Conservation (phyloP, 176 grass and related monocot species). For the Rhynchospora breviuscula region DNA sequence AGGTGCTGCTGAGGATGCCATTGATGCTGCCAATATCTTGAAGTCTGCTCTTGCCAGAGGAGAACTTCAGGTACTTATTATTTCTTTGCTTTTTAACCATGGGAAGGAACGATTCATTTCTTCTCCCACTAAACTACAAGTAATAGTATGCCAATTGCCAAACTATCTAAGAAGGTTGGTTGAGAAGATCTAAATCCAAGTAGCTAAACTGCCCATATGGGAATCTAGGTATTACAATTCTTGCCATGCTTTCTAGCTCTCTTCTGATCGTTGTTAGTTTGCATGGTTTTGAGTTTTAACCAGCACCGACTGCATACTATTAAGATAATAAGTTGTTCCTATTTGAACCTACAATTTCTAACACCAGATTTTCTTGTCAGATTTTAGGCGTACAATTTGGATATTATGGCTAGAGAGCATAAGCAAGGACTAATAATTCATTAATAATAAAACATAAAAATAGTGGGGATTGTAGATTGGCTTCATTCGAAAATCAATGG, state of each 20-base stretch:
- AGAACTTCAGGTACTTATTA: conserved; percentile 77
- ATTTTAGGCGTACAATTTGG: not conserved
- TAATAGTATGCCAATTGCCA: not conserved
- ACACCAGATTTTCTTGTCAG: not conserved
- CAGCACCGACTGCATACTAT: too few species aligned
- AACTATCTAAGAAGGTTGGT: too few species aligned
- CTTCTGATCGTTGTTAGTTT: not conserved
- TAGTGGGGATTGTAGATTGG: not conserved
- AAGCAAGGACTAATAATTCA: not conserved
- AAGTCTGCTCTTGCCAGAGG: conserved; percentile 98
- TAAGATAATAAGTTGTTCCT: not conserved
- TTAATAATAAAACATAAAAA: not conserved
- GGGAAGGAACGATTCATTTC: not conserved
- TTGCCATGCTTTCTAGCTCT: not conserved
- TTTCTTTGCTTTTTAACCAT: not conserved
- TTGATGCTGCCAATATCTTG: conserved; percentile 97
- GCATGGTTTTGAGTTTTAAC: not conserved
- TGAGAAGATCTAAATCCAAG: not conserved
- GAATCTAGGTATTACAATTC: not conserved
- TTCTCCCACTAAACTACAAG: not conserved
- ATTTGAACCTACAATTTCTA: not conserved
- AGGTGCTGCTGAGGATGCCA: conserved; percentile 96
- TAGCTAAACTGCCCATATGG: not conserved
- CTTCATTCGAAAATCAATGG: not conserved
- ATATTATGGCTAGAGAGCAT: not conserved